A percentile compares a stretch with the other conserved stretches of the same genome.
These are phyloP conservation scores for Pouteria glomerata DNA, from an alignment of 148 eudicot species.

Conservation along the genomic window DNA sequence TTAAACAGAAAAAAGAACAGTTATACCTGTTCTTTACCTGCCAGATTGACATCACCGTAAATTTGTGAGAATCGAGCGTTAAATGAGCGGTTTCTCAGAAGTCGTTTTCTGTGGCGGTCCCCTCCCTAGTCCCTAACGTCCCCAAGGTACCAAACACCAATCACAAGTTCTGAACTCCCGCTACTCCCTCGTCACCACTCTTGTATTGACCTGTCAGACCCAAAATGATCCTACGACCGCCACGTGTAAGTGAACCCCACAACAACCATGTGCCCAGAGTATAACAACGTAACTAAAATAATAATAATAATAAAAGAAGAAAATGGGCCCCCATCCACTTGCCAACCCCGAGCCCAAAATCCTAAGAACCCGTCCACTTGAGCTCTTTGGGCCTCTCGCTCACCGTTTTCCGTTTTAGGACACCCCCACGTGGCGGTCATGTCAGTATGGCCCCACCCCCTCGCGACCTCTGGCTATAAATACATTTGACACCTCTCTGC, in stretches of 20 bases:
- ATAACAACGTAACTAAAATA: too few species aligned
- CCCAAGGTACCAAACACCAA: slow-evolving; percentile 13
- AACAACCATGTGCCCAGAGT: slow-evolving; percentile 22
- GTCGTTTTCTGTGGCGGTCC: slow-evolving; percentile 7
- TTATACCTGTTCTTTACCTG: too few species aligned
- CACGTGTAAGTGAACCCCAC: slow-evolving; percentile 25
- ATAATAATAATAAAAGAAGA: too few species aligned
- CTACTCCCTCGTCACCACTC: slow-evolving; percentile 22
- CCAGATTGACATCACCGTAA: too few species aligned
- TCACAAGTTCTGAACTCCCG: slow-evolving; percentile 8
- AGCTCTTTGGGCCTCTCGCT: slow-evolving; percentile 3
- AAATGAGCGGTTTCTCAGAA: background rate
- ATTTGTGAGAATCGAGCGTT: slow-evolving; percentile 8
- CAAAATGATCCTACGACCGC: background rate
- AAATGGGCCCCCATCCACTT: background rate
- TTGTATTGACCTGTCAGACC: slow-evolving; percentile 24
- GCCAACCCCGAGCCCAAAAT: background rate
- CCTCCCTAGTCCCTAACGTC: background rate
- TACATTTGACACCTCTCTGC: slow-evolving; percentile 44
- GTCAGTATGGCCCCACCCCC: slow-evolving; percentile 47
- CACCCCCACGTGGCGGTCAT: slow-evolving; percentile 50
- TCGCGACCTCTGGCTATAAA: slow-evolving; percentile 59
- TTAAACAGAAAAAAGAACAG: too few species aligned
- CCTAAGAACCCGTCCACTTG: slow-evolving; percentile 13
- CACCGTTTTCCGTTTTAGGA: slow-evolving; percentile 31